Evolutionary conservation across 305 asterid genomes (phyloP).

Genomic region (Solanum hybrid): DNA sequence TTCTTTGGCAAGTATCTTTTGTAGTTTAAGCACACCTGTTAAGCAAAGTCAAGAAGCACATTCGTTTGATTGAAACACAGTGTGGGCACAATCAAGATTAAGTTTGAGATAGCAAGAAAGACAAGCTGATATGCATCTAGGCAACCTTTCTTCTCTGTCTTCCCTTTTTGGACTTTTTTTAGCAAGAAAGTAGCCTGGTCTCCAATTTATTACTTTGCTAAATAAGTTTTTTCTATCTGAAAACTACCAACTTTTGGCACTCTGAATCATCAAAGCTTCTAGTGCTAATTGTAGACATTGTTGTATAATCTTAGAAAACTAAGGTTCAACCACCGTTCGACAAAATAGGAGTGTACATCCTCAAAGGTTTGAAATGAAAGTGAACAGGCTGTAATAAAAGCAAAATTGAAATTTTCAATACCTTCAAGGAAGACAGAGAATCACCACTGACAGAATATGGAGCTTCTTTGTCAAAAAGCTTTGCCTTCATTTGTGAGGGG

Average conservation of each 20-base stretch:
- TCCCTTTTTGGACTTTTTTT: neutral
- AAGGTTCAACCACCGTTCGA: neutral
- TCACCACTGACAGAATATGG: conserved; percentile 31
- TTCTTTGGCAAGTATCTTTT: neutral
- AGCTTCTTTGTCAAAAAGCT: conserved; percentile 43
- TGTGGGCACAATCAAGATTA: neutral
- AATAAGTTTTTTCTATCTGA: neutral
- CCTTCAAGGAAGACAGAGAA: conserved; percentile 53
- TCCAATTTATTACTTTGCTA: neutral
- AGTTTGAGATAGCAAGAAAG: neutral
- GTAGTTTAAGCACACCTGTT: neutral
- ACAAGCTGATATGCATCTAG: neutral
- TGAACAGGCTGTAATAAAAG: conserved; percentile 8
- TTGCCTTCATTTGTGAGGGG: conserved; percentile 34
- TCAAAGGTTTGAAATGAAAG: conserved; percentile 1
- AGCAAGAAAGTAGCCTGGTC: neutral
- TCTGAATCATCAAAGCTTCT: neutral
- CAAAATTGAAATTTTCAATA: conserved; percentile 13
- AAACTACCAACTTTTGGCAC: neutral
- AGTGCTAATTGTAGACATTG: neutral
- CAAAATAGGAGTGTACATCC: neutral
- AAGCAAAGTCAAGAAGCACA: neutral
- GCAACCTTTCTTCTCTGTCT: neutral
- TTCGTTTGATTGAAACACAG: neutral
- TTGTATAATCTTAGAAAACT: neutral